Base-by-base conservation (phyloP, 768 basidiomycete species). In the Gymnopilus dilepis region DNA sequence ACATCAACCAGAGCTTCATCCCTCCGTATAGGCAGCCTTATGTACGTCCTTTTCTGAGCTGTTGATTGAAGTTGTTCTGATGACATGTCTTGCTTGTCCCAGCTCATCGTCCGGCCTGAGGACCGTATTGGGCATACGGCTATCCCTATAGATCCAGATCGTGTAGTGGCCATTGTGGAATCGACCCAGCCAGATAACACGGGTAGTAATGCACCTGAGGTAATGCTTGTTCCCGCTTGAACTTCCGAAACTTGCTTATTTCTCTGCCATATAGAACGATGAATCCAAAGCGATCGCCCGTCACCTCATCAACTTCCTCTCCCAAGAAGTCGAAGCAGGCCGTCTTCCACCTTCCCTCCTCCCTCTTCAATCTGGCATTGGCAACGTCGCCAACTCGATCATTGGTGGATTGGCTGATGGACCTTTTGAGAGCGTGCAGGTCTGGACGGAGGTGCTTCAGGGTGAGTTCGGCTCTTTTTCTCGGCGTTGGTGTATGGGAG, bases 391-490 rank as follows among this genome's bases (percentile, higher is more conserved):
- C 7, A 82, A 83, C 58, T 79, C 77, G 0, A 82, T 83, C 56
- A 83, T 83, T 58, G 82, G 81, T 2, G 81, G 81, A 3, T 71
- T 82, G 0, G 81, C 81, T 0, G 79, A 78, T 0, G 82, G 81
- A 1, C 81, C 82, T 1, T 83, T 82, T 47, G 78, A 83, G 33
- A 73, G 79, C 51, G 81, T 83, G 6, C 78, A 80, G 66, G 82
- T 82, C 13, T 83, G 80, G 80, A 83, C 80, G 5, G 82, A 82
- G 68, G 82, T 82, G 1, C 64, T 83, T 24, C 81, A 81, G 62
- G 80, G 81, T 69, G 79, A 77, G 5, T 43, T 24, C 37, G 6
- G 13, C 17, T 54, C 19, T 0, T 31, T 37, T 52, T 3, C 28
- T n/a, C n/a, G n/a, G n/a, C n/a, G n/a, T n/a, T n/a, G n/a, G n/a